These are phyloP conservation scores for Stephania japonica DNA, from an alignment of 164 flowering plant genomes.

Conservation along the genomic window DNA sequence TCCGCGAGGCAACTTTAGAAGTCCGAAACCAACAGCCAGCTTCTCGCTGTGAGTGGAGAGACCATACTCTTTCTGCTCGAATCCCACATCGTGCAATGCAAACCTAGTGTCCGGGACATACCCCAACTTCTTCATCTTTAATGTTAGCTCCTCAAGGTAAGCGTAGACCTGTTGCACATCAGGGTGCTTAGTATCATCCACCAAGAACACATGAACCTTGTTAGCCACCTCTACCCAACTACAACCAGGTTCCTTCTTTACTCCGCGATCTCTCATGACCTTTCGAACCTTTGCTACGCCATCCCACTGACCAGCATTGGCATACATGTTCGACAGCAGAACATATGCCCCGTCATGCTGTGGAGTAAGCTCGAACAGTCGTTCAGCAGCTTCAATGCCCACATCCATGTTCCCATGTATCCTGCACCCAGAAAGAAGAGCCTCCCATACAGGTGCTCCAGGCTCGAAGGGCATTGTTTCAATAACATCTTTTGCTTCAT, in stretches of 20 bases:
- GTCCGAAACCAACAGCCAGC: constrained; percentile 76
- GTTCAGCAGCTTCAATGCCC: constrained; percentile 59
- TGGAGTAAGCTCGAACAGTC: constrained; percentile 52
- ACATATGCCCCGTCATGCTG: constrained; percentile 71
- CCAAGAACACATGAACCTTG: constrained; percentile 71
- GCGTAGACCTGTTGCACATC: constrained; percentile 46
- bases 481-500: constrained; percentile 55
- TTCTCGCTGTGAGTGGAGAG: constrained; percentile 82
- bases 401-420: constrained; percentile 62
- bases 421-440: constrained; percentile 69
- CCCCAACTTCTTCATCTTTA: constrained; percentile 61
- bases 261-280: constrained; percentile 67
- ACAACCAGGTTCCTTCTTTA: constrained; percentile 89
- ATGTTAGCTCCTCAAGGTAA: constrained; percentile 42
- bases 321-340: constrained; percentile 61
- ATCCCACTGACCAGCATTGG: constrained; percentile 47
- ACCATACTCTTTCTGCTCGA: constrained; percentile 50
- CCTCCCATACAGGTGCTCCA: constrained; percentile 67
- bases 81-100: constrained; percentile 59
- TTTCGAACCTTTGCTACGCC: constrained; percentile 60
- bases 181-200: constrained; percentile 60
- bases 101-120: constrained; percentile 60
- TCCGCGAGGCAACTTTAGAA: constrained; percentile 60
- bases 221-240: constrained; percentile 80
- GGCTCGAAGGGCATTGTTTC: constrained; percentile 57